A percentile compares a stretch with the other conserved stretches of the same genome.
Evolutionary conservation across 1,284 basidiomycete genomes (phyloP).

Genomic region (Fomitopsis betulina): DNA sequence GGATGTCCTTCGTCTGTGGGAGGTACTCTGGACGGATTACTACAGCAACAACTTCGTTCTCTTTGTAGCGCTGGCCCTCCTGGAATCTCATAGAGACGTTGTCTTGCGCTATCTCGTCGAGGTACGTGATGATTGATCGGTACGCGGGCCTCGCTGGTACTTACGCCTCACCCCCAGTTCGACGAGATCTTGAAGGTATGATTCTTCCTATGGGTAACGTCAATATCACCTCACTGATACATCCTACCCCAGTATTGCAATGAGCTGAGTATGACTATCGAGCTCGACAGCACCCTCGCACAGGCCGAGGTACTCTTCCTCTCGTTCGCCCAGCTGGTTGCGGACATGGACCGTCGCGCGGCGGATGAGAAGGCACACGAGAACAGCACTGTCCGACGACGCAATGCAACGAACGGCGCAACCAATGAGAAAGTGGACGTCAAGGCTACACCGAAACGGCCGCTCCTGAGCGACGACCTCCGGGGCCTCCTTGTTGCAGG

Average conservation of each 20-base stretch:
- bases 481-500: slow-evolving; percentile 46
- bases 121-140: slow-evolving; percentile 36
- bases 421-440: slow-evolving; percentile 16
- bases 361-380: slow-evolving; percentile 39
- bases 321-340: slow-evolving; percentile 79
- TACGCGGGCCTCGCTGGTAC: not conserved
- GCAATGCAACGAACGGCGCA: slow-evolving; percentile 5
- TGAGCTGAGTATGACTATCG: slow-evolving; percentile 91
- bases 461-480: slow-evolving; percentile 50
- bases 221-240: slow-evolving; percentile 4
- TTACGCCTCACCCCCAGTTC: slow-evolving; percentile 42
- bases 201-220: not conserved
- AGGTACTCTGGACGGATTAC: slow-evolving; percentile 93
- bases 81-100: slow-evolving; percentile 92
- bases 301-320: slow-evolving; percentile 93
- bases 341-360: slow-evolving; percentile 79
- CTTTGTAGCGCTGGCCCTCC: slow-evolving; percentile 89
- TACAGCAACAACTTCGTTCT: slow-evolving; percentile 88
- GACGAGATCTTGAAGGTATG: slow-evolving; percentile 83
- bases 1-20: slow-evolving; percentile 89
- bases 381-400: slow-evolving; percentile 10
- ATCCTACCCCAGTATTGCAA: slow-evolving; percentile 70
- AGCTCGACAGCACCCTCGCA: slow-evolving; percentile 85
- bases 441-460: slow-evolving; percentile 32
- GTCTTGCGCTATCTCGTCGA: slow-evolving; percentile 91